phyloP scores from a whole-genome alignment of 164 flowering plant genomes.

The Piper longum region DNA sequence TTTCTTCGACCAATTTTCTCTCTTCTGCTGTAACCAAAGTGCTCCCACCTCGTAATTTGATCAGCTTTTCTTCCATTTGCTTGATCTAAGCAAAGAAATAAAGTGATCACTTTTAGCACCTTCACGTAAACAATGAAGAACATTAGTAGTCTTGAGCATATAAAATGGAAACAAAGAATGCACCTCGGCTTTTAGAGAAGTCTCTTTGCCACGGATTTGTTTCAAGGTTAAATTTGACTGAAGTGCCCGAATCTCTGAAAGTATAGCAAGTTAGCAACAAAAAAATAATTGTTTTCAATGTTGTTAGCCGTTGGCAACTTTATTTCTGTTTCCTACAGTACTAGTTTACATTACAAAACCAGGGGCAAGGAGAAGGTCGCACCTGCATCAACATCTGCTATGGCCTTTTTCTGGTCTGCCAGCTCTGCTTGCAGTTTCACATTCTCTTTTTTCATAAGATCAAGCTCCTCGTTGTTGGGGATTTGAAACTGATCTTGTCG shows the following conservation, averaged over 20 bases:
- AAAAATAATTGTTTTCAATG: background rate
- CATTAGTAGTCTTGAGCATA: background rate
- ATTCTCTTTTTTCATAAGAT: conserved; percentile 73
- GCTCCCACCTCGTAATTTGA: conserved; percentile 18
- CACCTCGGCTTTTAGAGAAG: conserved; percentile 49
- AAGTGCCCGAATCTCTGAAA: conserved; percentile 62
- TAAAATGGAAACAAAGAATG: background rate
- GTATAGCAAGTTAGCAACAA: background rate
- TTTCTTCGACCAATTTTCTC: conserved; percentile 12
- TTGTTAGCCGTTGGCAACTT: background rate
- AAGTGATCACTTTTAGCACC: background rate
- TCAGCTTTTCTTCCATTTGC: conserved; percentile 22
- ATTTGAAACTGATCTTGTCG: conserved; percentile 87
- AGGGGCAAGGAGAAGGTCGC: background rate
- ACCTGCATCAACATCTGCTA: conserved; percentile 74
- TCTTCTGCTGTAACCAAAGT: conserved; percentile 26
- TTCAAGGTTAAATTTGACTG: conserved; percentile 81
- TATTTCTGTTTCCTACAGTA: background rate
- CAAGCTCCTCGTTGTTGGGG: conserved; percentile 73
- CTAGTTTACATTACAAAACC: background rate
- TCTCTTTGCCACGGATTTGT: conserved; percentile 47
- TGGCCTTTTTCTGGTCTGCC: conserved; percentile 42
- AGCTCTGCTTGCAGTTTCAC: conserved; percentile 51
- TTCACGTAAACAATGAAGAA: background rate
- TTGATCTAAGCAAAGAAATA: conserved; percentile 15